Evolutionary conservation across 768 basidiomycete genomes (phyloP), one percentile per base, ranked within the genome.

Genomic region (Chalciporus piperatus): DNA sequence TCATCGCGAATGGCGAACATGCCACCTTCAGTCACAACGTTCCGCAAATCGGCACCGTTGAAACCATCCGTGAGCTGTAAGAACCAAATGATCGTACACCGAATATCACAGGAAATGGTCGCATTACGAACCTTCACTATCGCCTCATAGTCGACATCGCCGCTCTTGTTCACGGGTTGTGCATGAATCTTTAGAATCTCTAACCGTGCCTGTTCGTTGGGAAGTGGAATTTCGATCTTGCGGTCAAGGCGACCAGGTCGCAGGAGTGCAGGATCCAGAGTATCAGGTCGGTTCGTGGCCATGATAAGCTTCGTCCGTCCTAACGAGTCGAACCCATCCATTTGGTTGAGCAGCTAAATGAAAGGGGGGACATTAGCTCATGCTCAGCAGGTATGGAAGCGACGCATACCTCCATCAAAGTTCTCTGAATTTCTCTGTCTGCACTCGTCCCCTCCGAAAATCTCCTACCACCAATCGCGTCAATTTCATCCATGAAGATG

Each of bases 271-370:
- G 97, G 97, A 71, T 98, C 97, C 30, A 98, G 82, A 2, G 95
- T 98, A 69, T 99, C 97, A 0, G 97, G 97, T 64, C 97, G 80
- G 76, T 98, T 99, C 22, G 97, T 99, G n/a, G 97, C 97, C 92
- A 98, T 98, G 69, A 99, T 99, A 47, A 98, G 81, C 71, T 98
- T 98, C 30, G 95, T 98, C 58, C 77, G 78, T 41, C 97, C 97
- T 25, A 99, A 77, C 14, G 96, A 93, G 71, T 98, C 97, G 74
- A 99, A 99, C 20, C 97, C 97, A 67, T 99, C 97, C 93, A 99
- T 97, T 72, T 98, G 96, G 65, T 98, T 98, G 28, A 99, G 80
- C 22, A 99, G 77, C 93, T 96, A 61, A 14, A 38, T 25, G 27
- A 27, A 6, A n/a, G 16, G 44, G 42, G 33, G 17, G 14, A 39